Conservation (phyloP, 1,284 basidiomycete species). For the Malassezia pachydermatis region DNA sequence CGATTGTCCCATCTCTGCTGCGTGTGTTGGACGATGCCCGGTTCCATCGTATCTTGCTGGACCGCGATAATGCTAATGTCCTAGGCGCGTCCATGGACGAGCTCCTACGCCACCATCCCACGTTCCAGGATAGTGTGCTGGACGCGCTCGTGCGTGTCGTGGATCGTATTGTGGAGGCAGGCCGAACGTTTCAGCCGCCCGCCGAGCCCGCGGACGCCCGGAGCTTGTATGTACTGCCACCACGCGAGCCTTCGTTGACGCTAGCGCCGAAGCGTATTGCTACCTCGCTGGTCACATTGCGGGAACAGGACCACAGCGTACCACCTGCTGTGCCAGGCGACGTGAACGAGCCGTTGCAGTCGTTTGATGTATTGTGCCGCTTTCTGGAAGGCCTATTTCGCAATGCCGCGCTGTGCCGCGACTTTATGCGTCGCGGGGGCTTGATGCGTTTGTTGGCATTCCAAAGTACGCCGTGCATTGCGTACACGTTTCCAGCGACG, state of each 20-base stretch:
- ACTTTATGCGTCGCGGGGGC: constrained; percentile 74
- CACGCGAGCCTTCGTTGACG: constrained; percentile 1
- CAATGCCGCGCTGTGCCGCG: constrained; percentile 70
- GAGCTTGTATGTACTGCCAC: constrained; percentile 25
- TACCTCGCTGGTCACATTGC: not conserved
- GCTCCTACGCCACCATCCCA: constrained; percentile 88
- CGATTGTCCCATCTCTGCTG: constrained; percentile 73
- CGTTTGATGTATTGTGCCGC: constrained; percentile 40
- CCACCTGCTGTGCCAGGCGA: constrained; percentile 29
- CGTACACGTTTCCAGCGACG: constrained; percentile 76
- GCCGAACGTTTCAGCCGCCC: constrained; percentile 51
- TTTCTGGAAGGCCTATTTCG: constrained; percentile 82
- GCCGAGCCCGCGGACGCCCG: constrained; percentile 20
- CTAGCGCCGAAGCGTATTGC: not conserved
- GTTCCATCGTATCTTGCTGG: constrained; percentile 74
- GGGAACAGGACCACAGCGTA: constrained; percentile 22
- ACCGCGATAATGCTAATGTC: constrained; percentile 81
- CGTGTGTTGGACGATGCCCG: constrained; percentile 73
- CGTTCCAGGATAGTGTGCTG: constrained; percentile 67
- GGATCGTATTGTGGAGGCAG: constrained; percentile 52
- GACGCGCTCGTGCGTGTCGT: constrained; percentile 57
- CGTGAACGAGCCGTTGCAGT: constrained; percentile 29
- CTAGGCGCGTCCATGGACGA: constrained; percentile 88
- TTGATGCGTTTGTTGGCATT: constrained; percentile 66
- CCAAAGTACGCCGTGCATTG: constrained; percentile 72